These are phyloP conservation scores for Celoporthe dispersa DNA, from an alignment of 2,329 filamentous ascomycete species.

Conservation along the genomic window DNA sequence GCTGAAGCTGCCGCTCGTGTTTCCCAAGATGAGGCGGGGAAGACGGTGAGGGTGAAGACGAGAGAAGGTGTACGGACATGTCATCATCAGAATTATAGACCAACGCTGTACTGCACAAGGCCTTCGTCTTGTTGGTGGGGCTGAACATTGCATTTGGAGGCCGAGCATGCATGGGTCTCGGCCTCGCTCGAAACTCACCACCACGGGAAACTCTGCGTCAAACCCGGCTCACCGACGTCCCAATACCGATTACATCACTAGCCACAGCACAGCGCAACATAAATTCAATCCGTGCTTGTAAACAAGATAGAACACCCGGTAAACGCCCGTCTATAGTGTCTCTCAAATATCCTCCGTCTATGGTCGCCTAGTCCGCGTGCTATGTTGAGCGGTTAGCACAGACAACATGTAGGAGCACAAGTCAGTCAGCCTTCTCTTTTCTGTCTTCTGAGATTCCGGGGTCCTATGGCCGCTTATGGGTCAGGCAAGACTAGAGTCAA, in stretches of 20 bases:
- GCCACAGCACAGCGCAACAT: neutral
- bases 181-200: neutral
- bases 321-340: neutral
- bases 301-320: neutral
- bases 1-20: slow-evolving; percentile 77
- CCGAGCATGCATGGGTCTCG: neutral
- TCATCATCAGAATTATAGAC: neutral
- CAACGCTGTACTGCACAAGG: neutral
- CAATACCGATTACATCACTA: neutral
- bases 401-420: neutral
- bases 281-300: neutral
- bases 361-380: neutral
- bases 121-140: neutral
- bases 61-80: slow-evolving; percentile 12
- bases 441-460: neutral
- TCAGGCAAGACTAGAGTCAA: neutral
- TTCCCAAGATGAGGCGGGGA: slow-evolving; percentile 65
- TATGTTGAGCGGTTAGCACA: neutral
- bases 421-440: neutral
- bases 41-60: slow-evolving; percentile 33
- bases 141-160: neutral
- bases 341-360: neutral
- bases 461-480: neutral
- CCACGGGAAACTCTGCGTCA: neutral
- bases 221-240: neutral